Evolutionary conservation across 441 rosid species (phyloP).

Genomic region (Arabidopsis lyrata): DNA sequence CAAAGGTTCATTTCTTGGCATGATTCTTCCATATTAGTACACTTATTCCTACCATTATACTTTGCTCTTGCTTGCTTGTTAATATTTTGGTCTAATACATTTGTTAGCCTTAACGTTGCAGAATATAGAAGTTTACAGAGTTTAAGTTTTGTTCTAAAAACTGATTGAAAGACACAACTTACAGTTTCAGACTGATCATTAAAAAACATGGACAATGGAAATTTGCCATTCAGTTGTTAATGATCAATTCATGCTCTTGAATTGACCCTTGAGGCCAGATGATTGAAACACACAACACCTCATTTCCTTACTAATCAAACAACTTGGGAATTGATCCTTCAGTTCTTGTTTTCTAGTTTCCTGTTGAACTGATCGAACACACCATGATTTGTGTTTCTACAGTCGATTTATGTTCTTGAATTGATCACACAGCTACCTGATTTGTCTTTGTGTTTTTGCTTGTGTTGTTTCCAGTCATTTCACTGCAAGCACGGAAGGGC

Average conservation of each 20-base stretch:
- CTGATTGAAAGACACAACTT: conserved; percentile 13
- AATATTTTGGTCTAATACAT: neutral
- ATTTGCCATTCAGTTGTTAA: neutral
- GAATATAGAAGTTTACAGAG: neutral
- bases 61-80: conserved; percentile 9
- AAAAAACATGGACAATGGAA: neutral
- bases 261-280: conserved; percentile 9
- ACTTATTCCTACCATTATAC: neutral
- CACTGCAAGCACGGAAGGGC: conserved; percentile 82
- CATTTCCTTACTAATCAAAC: conserved; percentile 4
- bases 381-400: conserved; percentile 12
- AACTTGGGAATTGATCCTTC: neutral
- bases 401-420: neutral
- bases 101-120: neutral
- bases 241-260: neutral
- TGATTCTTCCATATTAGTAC: neutral
- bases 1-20: conserved; percentile 55
- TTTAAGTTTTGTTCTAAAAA: neutral
- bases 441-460: conserved; percentile 28
- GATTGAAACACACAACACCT: neutral
- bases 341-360: neutral
- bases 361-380: conserved; percentile 15
- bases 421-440: conserved; percentile 29
- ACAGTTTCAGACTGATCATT: neutral
- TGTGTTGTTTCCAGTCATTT: conserved; percentile 65